Percentiles rank a stretch among this genome's conserved stretches.
These are phyloP conservation scores for Leucocoprinus birnbaumii DNA, from an alignment of 768 basidiomycete genomes.

Conservation along the genomic window DNA sequence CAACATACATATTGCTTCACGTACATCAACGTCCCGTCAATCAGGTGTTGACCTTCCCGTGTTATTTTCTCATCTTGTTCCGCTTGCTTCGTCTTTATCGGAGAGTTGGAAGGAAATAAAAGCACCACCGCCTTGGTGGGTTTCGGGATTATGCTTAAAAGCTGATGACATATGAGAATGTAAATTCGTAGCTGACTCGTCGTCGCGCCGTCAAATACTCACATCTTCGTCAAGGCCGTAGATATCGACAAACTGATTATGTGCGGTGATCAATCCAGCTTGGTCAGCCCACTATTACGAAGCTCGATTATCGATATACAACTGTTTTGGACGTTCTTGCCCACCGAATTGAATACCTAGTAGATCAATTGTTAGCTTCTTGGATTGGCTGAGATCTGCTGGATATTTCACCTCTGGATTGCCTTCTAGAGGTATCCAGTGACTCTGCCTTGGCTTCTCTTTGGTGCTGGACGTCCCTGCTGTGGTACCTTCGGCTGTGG, in stretches of 20 bases:
- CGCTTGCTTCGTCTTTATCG: constrained; percentile 42
- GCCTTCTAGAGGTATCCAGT: constrained; percentile 82
- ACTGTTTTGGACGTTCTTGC: constrained; percentile 10
- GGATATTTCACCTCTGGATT: constrained; percentile 44
- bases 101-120: constrained; percentile 71
- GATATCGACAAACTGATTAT: constrained; percentile 62
- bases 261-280: constrained; percentile 54
- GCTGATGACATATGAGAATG: constrained; percentile 31
- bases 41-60: constrained; percentile 35
- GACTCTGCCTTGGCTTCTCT: constrained; percentile 9
- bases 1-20: constrained; percentile 85
- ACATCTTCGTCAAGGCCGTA: constrained; percentile 73
- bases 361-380: constrained; percentile 1
- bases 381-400: not conserved
- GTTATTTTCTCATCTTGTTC: constrained; percentile 59
- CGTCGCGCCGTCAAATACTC: constrained; percentile 11
- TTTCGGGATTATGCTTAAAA: constrained; percentile 64
- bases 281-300: constrained; percentile 60
- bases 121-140: constrained; percentile 85
- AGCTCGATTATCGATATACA: not conserved
- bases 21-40: constrained; percentile 74
- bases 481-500: not conserved
- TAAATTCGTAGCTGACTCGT: not conserved
- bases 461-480: not conserved
- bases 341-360: constrained; percentile 49